Base-by-base conservation (phyloP, 116 monocot species). In the Trichopus zeylanicus region DNA sequence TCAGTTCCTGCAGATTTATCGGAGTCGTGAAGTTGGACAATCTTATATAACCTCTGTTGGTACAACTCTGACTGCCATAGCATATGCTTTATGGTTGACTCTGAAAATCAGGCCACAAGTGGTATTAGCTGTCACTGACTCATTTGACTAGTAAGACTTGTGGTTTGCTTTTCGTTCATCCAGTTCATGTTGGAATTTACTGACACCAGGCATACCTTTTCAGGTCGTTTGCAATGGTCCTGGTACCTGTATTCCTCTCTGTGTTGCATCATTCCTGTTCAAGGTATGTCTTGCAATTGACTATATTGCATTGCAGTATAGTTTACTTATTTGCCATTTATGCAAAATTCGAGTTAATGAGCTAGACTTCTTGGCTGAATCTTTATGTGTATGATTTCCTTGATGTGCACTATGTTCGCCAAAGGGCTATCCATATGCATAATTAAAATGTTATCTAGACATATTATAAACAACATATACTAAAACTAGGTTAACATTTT, bases 171-270 rank as follows among this genome's bases (percentile, higher is more conserved):
- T 42, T 4, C 42, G n/a, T 0, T 42, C 42, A 2, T 42, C 13
- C 13, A 16, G 7, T 42, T n/a, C 7, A 13, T 13, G n/a, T 42
- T n/a, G n/a, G 42, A 49, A 9, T 0, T 9, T 21, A 6, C 49
- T 49, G 49, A 35, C 10, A 10, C 23, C 5, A 48, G 8, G 29
- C 32, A 38, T 64, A 2, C 15, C 52, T 77, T 15, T 75, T 35
- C 83, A 90, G 95, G 76, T 97, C 46, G 76, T 97, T 23, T 97
- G 95, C 74, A 97, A 97, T 71, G 95, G 95, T 19, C 95, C 95
- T 59, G 95, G 90, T 21, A 90, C 95, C 46, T 97, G 95, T 58
- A 81, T 97, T 60, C 95, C 90, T 56, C 64, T 97, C 7, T 97
- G 95, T 77, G 61, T 72, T 57, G 76, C 66, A 70, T 76, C 95